Evolutionary conservation across 164 flowering plant species (phyloP), one percentile per base, ranked within the genome.

Genomic region (Nymphaea thermarum): DNA sequence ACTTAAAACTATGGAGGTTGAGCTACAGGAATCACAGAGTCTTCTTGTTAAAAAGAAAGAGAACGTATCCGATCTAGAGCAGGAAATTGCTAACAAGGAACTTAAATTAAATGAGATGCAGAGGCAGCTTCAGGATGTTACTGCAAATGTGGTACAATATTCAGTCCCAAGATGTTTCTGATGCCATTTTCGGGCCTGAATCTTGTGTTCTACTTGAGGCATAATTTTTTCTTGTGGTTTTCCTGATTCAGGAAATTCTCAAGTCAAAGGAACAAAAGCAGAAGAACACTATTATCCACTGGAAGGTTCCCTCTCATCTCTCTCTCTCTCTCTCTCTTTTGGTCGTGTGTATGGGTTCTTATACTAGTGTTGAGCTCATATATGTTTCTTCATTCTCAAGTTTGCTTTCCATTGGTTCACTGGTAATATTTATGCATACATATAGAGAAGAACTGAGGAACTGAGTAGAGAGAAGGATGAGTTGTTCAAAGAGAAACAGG

Each of bases 391-490:
- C 57, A 15, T 44, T 47, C 3, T 66, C 25, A 12, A 18, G 4
- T 25, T 25, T 25, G 2, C 47, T 44, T 42, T 65, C 17, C 15
- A 42, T 61, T n/a, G 25, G 63, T 17, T 51, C 57, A 43, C 6
- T 43, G 36, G 36, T 45, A 12, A 45, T 59, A 64, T 65, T 68
- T 72, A 71, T 61, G 8, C 69, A 60, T 4, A 72, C 16, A 83
- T 87, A 91, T 85, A 77, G 78, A 12, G 42, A 62, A 85, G 65
- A 74, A 2, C 3, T 10, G 96, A 85, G 16, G 63, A 12, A 17
- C 16, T 78, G 70, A 65, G 69, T 16, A 88, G 76, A 79, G 94
- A 87, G 70, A 88, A 82, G 75, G 93, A 91, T n/a, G 95, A 83
- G 36, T 66, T 82, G 60, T 74, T 65, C 74, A 86, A 78, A 76